Base-by-base conservation (phyloP, 768 basidiomycete genomes). In the Mycena vitilis region DNA sequence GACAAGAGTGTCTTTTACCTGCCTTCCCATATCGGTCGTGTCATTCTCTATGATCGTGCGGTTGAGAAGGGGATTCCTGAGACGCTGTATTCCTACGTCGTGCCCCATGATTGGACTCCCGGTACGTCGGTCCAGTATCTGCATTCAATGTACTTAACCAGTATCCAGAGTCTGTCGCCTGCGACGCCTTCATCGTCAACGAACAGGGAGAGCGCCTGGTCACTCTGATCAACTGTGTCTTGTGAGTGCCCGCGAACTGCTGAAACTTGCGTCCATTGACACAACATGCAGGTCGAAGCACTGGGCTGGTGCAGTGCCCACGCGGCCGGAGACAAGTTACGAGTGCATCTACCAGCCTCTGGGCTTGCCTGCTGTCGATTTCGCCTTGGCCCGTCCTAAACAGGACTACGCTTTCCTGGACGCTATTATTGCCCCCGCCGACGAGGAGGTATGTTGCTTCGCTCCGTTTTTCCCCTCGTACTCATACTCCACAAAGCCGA, bases 1-100 rank as follows among this genome's bases (percentile, higher is more conserved):
- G 77, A 79, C 56, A 66, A 65, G 11, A 75, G 71, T 45, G 71
- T 69, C 25, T 81, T 78, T 70, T 81, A 78, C 58, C 74, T 81
- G 16, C 81, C 80, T 5, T 77, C 80, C 8, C 63, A 66, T 25
- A 54, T 75, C 36, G 67, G 65, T 20, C 53, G 63, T 7, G 53
- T 76, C 4, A 55, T 69, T 23, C 74, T 78, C 11, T 63, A 73
- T 44, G 64, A 74, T 16, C 42, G 44, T 30, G 57, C 30, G 5
- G 13, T 57, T 30, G 40, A 57, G n/a, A 36, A 57, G 40, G 11
- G 10, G n/a, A 58, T 58, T 11, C 56, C 56, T 2, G 23, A 42
- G 9, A 57, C 42, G 2, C 6, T 58, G n/a, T 58, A 58, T n/a
- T 44, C 57, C 25, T 47, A 58, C 25, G 25, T 34, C 25, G 18